Conservation (phyloP, 441 rosid species). For the Arabidopsis hybrid region DNA sequence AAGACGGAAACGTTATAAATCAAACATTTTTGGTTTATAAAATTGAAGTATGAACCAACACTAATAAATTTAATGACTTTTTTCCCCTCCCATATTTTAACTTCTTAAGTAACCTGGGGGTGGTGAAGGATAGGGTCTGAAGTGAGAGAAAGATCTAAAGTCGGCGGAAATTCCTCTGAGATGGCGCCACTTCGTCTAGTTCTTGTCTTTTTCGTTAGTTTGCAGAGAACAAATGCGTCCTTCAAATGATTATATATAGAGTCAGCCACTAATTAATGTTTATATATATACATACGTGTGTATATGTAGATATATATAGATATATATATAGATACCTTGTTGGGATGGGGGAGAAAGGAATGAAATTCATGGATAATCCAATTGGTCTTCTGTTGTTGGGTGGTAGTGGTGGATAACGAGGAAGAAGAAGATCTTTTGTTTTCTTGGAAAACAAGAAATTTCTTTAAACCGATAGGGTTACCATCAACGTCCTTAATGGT, state of each 20-base stretch:
- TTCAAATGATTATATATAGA: conserved; percentile 9
- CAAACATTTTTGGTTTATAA: too few species aligned
- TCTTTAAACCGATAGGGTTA: conserved; percentile 41
- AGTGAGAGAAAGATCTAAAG: conserved; percentile 10
- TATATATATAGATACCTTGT: conserved; percentile 21
- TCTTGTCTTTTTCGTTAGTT: conserved; percentile 33
- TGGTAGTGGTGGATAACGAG: background rate
- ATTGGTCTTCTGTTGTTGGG: conserved; percentile 16
- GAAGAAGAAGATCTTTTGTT: conserved; percentile 24
- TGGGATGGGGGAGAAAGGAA: conserved; percentile 39
- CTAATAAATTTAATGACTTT: too few species aligned
- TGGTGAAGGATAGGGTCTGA: conserved; percentile 7
- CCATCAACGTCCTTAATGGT: conserved; percentile 35
- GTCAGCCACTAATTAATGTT: conserved; percentile 12
- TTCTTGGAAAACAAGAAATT: conserved; percentile 43
- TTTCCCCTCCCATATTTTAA: background rate
- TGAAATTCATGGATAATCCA: conserved; percentile 45
- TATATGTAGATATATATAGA: background rate
- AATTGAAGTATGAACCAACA: too few species aligned
- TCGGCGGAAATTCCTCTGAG: background rate
- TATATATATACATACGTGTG: too few species aligned
- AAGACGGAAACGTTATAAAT: too few species aligned
- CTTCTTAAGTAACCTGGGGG: conserved; percentile 2
- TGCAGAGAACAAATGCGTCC: conserved; percentile 41
- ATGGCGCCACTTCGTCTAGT: background rate